phyloP scores from a whole-genome alignment of 164 flowering plant genomes.

The Sedum album region DNA sequence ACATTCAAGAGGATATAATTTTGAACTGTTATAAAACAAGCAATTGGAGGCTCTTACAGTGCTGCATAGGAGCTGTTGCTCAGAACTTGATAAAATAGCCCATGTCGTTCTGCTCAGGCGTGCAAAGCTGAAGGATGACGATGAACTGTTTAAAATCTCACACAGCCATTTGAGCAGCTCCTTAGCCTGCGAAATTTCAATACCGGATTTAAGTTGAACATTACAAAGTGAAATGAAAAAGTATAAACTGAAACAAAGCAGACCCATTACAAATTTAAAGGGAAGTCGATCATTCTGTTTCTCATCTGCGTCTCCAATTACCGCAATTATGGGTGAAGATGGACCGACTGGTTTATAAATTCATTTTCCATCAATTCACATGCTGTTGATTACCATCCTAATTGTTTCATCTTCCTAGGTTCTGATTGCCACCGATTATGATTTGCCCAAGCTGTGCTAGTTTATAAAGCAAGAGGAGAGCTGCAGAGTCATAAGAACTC shows the following conservation, averaged over 20 bases:
- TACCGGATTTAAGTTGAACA: not conserved
- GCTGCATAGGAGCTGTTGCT: constrained; percentile 74
- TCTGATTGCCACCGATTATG: constrained; percentile 19
- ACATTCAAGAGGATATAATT: constrained; percentile 66
- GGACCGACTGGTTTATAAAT: not conserved
- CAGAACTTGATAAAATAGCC: constrained; percentile 38
- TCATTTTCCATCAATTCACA: not conserved
- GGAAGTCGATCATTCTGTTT: not conserved
- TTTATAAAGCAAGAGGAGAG: constrained; percentile 45
- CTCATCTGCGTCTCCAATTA: not conserved
- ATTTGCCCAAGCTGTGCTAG: constrained; percentile 47
- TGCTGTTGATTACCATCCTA: not conserved
- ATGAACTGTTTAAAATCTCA: not conserved
- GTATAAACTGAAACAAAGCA: not conserved
- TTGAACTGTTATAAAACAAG: constrained; percentile 92
- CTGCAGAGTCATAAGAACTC: constrained; percentile 78
- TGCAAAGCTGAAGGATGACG: not conserved
- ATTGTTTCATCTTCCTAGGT: not conserved
- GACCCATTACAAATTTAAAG: not conserved
- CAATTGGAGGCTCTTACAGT: constrained; percentile 57
- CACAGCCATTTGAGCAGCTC: not conserved
- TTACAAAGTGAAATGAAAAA: not conserved
- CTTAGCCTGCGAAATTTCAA: not conserved
- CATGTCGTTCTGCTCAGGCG: not conserved
- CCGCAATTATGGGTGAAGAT: not conserved